These are phyloP conservation scores for Trichoderma asperelloides DNA, from an alignment of 495 filamentous ascomycete genomes.

Conservation along the genomic window DNA sequence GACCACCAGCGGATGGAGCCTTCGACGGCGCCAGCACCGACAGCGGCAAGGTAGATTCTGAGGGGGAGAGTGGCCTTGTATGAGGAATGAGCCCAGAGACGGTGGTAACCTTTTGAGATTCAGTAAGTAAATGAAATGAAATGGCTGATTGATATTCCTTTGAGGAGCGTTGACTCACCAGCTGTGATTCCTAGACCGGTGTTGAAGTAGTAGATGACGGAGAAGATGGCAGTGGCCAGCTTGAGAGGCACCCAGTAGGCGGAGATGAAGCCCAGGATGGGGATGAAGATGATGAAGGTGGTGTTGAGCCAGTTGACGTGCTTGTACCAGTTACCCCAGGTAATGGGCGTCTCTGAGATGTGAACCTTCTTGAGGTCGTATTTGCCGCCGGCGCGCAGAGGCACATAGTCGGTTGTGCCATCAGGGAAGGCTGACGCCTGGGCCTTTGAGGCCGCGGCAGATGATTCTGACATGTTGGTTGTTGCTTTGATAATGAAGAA, in stretches of 20 bases:
- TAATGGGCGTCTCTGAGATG: constrained; percentile 59
- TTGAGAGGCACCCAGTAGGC: constrained; percentile 76
- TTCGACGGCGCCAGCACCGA: constrained; percentile 91
- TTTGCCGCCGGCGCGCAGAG: constrained; percentile 31
- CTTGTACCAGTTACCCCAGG: constrained; percentile 84
- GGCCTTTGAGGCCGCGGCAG: constrained; percentile 20
- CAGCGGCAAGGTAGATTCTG: constrained; percentile 84
- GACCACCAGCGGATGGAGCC: constrained; percentile 98
- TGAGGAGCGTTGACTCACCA: constrained; percentile 38
- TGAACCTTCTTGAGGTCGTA: constrained; percentile 43
- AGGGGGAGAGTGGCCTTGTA: constrained; percentile 86
- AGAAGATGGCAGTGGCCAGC: constrained; percentile 68
- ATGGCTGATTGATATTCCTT: not conserved
- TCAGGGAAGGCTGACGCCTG: constrained; percentile 35
- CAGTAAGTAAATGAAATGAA: constrained; percentile 15
- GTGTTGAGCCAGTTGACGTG: constrained; percentile 97
- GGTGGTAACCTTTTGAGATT: constrained; percentile 58
- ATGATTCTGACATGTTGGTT: constrained; percentile 34
- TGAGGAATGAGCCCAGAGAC: constrained; percentile 90
- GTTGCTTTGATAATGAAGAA: constrained; percentile 1
- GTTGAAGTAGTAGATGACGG: constrained; percentile 84
- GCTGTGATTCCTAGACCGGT: constrained; percentile 86
- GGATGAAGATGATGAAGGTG: constrained; percentile 76
- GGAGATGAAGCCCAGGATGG: constrained; percentile 63
- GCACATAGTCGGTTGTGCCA: constrained; percentile 40